These are phyloP conservation scores for Brassica balearica DNA, from an alignment of 441 rosid species.

Conservation along the genomic window DNA sequence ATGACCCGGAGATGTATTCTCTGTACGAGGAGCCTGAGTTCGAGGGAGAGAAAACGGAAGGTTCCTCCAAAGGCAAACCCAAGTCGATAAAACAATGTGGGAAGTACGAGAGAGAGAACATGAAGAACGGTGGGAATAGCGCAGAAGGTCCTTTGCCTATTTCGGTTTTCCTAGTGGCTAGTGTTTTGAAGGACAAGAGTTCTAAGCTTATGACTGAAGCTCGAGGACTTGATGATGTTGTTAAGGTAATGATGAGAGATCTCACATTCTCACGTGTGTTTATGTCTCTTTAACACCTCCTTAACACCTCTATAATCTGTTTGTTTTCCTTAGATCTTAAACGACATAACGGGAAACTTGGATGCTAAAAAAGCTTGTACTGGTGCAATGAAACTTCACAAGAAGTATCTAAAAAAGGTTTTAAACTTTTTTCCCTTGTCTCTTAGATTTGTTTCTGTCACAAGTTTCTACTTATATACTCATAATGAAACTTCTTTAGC, in stretches of 20 bases:
- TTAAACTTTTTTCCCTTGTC: background rate
- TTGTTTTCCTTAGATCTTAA: slow-evolving; percentile 65
- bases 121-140: slow-evolving; percentile 61
- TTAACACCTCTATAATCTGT: background rate
- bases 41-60: slow-evolving; percentile 55
- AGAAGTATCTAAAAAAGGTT: slow-evolving; percentile 89
- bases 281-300: background rate
- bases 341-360: slow-evolving; percentile 87
- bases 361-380: slow-evolving; percentile 91
- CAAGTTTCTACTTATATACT: background rate
- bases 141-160: slow-evolving; percentile 86
- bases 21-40: slow-evolving; percentile 72
- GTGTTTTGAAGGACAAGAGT: slow-evolving; percentile 94
- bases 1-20: slow-evolving; percentile 71
- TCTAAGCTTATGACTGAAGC: slow-evolving; percentile 78
- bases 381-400: slow-evolving; percentile 96
- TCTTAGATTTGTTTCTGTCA: background rate
- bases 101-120: slow-evolving; percentile 89
- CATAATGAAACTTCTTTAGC: background rate
- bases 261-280: background rate
- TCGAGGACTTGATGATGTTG: slow-evolving; percentile 92
- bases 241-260: slow-evolving; percentile 61
- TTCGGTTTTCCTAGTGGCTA: slow-evolving; percentile 93
- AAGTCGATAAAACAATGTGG: slow-evolving; percentile 79
- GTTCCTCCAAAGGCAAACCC: slow-evolving; percentile 56